phyloP scores from a whole-genome alignment of 345 rosid species.

The Brassica nigra region DNA sequence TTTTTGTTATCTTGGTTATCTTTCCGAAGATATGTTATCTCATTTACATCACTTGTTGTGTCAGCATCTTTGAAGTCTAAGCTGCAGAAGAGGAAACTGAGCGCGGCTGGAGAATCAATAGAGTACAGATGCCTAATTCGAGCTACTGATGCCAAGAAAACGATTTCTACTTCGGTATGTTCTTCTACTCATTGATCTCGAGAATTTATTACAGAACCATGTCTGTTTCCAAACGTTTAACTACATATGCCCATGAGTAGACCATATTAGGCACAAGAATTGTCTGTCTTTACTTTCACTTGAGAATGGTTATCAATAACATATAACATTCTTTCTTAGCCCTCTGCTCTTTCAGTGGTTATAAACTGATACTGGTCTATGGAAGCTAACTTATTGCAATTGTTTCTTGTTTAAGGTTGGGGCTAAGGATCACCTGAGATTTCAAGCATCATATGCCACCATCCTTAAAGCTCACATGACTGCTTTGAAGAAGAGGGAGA shows the following conservation, averaged over 20 bases:
- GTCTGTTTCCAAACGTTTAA: background rate
- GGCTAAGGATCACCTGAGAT: conserved; percentile 85
- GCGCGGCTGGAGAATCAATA: conserved; percentile 54
- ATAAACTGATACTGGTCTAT: background rate
- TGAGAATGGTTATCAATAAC: background rate
- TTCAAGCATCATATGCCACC: conserved; percentile 92
- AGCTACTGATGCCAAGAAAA: conserved; percentile 83
- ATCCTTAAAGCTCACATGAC: conserved; percentile 92
- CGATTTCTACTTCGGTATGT: conserved; percentile 78
- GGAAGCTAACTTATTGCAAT: conserved; percentile 20
- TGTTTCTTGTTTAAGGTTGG: conserved; percentile 60
- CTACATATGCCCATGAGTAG: background rate
- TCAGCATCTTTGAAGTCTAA: conserved; percentile 85
- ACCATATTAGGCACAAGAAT: background rate
- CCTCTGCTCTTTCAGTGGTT: background rate
- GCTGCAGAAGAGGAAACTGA: conserved; percentile 71
- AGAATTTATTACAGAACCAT: conserved; percentile 1
- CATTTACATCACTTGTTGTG: background rate
- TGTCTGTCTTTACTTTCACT: background rate
- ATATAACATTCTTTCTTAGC: conserved; percentile 3
- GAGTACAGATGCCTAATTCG: conserved; percentile 90
- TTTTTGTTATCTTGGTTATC: no score
- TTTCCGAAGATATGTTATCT: background rate
- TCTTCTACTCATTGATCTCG: background rate
- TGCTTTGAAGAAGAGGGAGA: conserved; percentile 88